Evolutionary conservation across 176 grass and related monocot genomes (phyloP).

Genomic region (Paspalum notatum): DNA sequence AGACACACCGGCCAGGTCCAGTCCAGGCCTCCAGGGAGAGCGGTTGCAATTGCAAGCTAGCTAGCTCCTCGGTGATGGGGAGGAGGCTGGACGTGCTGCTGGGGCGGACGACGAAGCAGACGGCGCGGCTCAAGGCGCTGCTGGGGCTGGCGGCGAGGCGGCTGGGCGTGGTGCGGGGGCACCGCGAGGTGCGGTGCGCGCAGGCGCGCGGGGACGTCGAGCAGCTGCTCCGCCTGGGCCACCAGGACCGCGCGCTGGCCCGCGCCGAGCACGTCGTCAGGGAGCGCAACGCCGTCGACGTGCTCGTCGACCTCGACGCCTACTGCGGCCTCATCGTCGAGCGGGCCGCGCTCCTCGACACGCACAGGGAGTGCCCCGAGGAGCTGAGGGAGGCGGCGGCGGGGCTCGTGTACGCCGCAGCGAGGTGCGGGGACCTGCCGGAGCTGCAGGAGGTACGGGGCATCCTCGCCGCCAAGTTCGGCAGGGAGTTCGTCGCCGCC

Average conservation of each 20-base stretch:
- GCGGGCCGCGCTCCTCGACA: conserved; percentile 54
- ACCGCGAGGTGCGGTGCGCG: conserved; percentile 60
- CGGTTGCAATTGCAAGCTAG: not conserved
- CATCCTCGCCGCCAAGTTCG: conserved; percentile 64
- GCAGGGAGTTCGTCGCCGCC: conserved; percentile 58
- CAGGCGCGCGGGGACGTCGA: conserved; percentile 72
- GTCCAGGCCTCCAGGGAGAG: too few species aligned
- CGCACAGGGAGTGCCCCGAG: conserved; percentile 63
- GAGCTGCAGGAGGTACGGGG: conserved; percentile 70
- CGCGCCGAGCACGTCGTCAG: conserved; percentile 84
- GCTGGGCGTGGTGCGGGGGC: conserved; percentile 61
- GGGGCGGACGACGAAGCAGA: conserved; percentile 69
- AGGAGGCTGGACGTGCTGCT: conserved; percentile 77
- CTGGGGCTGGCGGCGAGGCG: conserved; percentile 54
- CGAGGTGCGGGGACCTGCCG: conserved; percentile 72
- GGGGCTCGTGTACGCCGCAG: conserved; percentile 67
- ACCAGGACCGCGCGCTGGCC: conserved; percentile 74
- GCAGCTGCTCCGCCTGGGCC: conserved; percentile 78
- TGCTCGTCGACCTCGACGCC: conserved; percentile 56
- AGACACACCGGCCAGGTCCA: not conserved
- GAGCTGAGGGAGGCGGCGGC: conserved; percentile 89
- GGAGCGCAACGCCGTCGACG: conserved; percentile 74
- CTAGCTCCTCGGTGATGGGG: conserved; percentile 62
- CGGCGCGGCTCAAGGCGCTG: conserved; percentile 55
- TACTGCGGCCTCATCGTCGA: conserved; percentile 73